Base-by-base conservation (phyloP, 129 eudicot genomes). In the Centrapalus pauciflorus region DNA sequence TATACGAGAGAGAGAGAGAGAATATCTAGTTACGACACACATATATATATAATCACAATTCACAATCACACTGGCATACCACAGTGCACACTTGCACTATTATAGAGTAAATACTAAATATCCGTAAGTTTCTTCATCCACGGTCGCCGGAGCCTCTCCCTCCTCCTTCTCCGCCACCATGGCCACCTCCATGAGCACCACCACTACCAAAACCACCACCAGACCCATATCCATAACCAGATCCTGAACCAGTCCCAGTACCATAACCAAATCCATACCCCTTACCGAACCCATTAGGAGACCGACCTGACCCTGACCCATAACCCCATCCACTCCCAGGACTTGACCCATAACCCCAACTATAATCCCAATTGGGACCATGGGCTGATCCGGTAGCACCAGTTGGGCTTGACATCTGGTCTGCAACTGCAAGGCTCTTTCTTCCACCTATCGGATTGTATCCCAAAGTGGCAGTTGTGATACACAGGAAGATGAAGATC, bases 291-390 rank as follows among this genome's bases (percentile, higher is more conserved):
- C 96, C 94, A 21, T 64, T 61, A 25, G 90, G 70, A 7, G 96
- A 85, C 61, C 71, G 70, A 1, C 94, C 87, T 0, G 94, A 89
- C n/a, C 94, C 95, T 0, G 93, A 89, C 25, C 96, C 96, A 9
- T 81, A 89, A 26, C 95, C 96, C 79, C 83, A 89, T 12, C 94
- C 96, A 1, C 81, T 76, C 14, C 76, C 77, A 0, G 96, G 94
- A 74, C 70, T 77, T 4, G 93, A 70, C 17, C 94, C 94, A 77
- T 83, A 89, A 0, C 89, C 93, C 96, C 93, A 89, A 25, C 66
- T 79, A 25, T 78, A 83, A 69, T 82, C 93, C 96, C 96, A 80
- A 14, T 78, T 83, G 4, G 84, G 82, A 30, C 90, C 93, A 66
- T 85, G 96, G 72, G 49, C 92, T 46, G 92, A 82, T 6, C 96